Percentiles rank a stretch among this genome's conserved stretches.
phyloP scores from a whole-genome alignment of 805 yeast genomes.

The Candida vartiovaarae region DNA sequence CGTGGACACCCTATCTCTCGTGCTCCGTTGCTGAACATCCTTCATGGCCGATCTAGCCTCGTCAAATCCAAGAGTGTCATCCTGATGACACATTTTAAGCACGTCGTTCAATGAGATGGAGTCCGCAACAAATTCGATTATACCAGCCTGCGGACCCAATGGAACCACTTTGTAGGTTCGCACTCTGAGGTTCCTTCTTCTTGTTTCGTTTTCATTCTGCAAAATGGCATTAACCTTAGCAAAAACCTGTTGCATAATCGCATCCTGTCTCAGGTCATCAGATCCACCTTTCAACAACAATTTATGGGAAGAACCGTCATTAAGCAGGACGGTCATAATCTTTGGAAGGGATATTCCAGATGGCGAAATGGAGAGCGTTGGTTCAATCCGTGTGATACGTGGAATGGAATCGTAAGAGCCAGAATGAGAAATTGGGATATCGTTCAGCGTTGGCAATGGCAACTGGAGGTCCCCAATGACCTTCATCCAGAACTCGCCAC shows the following conservation, averaged over 20 bases:
- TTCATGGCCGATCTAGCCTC: slow-evolving; percentile 63
- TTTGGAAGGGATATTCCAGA: slow-evolving; percentile 89
- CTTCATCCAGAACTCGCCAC: slow-evolving; percentile 53
- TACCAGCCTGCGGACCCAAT: slow-evolving; percentile 78
- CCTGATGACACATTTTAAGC: slow-evolving; percentile 54
- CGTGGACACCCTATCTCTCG: slow-evolving; percentile 34
- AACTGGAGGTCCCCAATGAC: slow-evolving; percentile 36
- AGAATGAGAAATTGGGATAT: slow-evolving; percentile 33
- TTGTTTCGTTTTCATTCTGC: slow-evolving; percentile 44
- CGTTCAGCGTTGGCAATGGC: slow-evolving; percentile 64
- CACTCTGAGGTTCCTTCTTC: slow-evolving; percentile 51
- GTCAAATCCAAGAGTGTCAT: slow-evolving; percentile 41
- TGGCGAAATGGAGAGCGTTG: slow-evolving; percentile 51
- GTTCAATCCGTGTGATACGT: slow-evolving; percentile 37
- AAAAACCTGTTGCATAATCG: slow-evolving; percentile 96
- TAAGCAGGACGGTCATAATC: slow-evolving; percentile 47
- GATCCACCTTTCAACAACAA: slow-evolving; percentile 76
- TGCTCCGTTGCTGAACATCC: slow-evolving; percentile 40
- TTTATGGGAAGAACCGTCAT: slow-evolving; percentile 52
- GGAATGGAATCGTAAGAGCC: slow-evolving; percentile 43
- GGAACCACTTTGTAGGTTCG: slow-evolving; percentile 90
- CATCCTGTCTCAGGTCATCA: slow-evolving; percentile 92
- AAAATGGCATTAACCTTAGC: slow-evolving; percentile 72
- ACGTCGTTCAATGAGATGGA: slow-evolving; percentile 68
- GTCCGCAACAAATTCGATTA: slow-evolving; percentile 81